Conservation (phyloP, 768 basidiomycete genomes). For the Termitomyces sp. region DNA sequence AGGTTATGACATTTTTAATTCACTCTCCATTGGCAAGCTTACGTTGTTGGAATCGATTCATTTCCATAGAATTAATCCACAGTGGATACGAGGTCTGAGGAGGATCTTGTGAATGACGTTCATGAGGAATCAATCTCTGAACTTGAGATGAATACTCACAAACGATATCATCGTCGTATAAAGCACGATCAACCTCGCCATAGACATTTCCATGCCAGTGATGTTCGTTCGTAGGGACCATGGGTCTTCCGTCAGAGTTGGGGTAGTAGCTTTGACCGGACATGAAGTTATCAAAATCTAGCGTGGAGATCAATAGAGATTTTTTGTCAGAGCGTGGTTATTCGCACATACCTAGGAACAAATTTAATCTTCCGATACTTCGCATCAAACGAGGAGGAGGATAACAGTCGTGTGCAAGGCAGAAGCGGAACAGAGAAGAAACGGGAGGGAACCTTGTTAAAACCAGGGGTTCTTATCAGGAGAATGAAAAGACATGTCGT, state of each 20-base stretch:
- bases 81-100: neutral
- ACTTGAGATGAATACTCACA: neutral
- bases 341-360: constrained; percentile 4
- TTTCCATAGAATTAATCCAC: constrained; percentile 1
- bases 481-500: constrained; percentile 16
- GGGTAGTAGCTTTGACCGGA: constrained; percentile 3
- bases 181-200: neutral
- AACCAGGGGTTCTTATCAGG: constrained; percentile 25
- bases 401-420: neutral
- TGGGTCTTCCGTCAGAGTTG: constrained; percentile 4
- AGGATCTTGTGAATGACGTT: neutral
- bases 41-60: constrained; percentile 5
- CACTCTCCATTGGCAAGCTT: neutral
- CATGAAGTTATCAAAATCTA: constrained; percentile 10
- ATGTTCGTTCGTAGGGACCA: constrained; percentile 1
- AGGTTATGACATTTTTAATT: neutral
- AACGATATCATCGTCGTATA: neutral
- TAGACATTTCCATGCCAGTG: neutral
- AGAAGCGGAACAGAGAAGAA: neutral
- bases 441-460: constrained; percentile 4
- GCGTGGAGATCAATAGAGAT: neutral
- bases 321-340: neutral
- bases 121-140: neutral
- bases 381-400: constrained; percentile 6
- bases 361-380: constrained; percentile 3